These are phyloP conservation scores for Apocynum venetum DNA, from an alignment of 257 asterid genomes.

Conservation along the genomic window DNA sequence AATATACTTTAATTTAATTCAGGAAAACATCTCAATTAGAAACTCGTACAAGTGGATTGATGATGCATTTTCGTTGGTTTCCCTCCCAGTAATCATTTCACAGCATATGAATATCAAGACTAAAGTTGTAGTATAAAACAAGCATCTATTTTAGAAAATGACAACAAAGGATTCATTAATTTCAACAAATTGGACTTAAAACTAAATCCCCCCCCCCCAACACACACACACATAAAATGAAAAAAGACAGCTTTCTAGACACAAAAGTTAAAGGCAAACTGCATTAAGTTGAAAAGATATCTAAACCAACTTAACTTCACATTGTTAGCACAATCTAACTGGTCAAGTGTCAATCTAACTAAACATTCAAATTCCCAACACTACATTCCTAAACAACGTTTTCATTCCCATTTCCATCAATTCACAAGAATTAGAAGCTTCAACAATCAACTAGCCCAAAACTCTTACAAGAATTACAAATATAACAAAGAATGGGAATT, in stretches of 20 bases:
- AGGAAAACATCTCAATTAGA: not conserved
- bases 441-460: not conserved
- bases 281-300: not conserved
- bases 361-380: not conserved
- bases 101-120: not conserved
- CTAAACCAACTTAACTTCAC: not conserved
- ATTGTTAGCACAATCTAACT: not conserved
- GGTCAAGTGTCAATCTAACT: not conserved
- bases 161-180: not conserved
- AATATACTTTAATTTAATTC: not conserved
- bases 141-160: not conserved
- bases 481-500: slow-evolving; percentile 17
- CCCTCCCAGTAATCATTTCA: not conserved
- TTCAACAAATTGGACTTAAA: not conserved
- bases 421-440: not conserved
- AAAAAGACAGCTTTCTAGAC: not conserved
- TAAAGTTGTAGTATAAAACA: not conserved
- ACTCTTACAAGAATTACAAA: not conserved
- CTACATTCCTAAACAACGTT: not conserved
- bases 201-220: too few relatives aligned
- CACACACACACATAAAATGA: too few relatives aligned
- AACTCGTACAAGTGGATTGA: not conserved
- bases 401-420: not conserved
- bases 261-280: not conserved
- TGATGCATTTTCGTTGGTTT: not conserved